These are phyloP conservation scores for Soucietia sequanensis DNA, from an alignment of 805 yeast genomes.

Conservation along the genomic window DNA sequence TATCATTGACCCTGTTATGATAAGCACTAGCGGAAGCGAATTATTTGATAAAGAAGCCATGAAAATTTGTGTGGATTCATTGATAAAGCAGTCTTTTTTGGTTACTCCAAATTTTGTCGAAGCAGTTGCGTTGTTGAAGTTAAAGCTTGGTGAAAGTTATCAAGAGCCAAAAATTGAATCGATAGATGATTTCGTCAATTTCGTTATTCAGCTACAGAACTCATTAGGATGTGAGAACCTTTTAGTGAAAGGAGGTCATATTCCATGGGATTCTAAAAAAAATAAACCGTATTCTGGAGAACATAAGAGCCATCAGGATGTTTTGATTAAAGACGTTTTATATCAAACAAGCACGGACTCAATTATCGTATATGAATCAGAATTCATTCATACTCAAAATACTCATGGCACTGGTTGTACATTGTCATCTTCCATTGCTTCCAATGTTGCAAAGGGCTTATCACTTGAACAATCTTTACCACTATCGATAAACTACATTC, in stretches of 20 bases:
- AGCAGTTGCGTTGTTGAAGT: conserved; percentile 45
- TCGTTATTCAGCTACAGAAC: conserved; percentile 23
- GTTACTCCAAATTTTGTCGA: conserved; percentile 78
- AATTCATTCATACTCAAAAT: conserved; percentile 45
- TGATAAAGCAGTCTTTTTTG: conserved; percentile 55
- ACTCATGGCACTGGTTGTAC: conserved; percentile 95
- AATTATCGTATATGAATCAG: conserved; percentile 47
- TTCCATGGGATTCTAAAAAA: conserved; percentile 37
- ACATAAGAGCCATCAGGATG: conserved; percentile 9
- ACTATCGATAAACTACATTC: conserved; percentile 63
- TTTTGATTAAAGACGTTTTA: conserved; percentile 51
- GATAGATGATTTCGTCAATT: conserved; percentile 33
- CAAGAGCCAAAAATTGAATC: conserved; percentile 19
- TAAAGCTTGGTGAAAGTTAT: conserved; percentile 20
- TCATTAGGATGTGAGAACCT: conserved; percentile 48
- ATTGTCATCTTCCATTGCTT: conserved; percentile 74
- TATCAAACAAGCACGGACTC: conserved; percentile 40
- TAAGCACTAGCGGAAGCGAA: conserved; percentile 72
- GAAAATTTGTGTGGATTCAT: conserved; percentile 35
- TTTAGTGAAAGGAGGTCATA: conserved; percentile 80
- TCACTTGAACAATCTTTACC: conserved; percentile 49
- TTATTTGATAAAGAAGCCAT: conserved; percentile 51
- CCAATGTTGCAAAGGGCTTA: conserved; percentile 62
- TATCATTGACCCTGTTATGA: conserved; percentile 82
- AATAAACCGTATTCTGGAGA: conserved; percentile 11